Evolutionary conservation across 495 filamentous ascomycete genomes (phyloP).

Genomic region (Neurospora sp.): DNA sequence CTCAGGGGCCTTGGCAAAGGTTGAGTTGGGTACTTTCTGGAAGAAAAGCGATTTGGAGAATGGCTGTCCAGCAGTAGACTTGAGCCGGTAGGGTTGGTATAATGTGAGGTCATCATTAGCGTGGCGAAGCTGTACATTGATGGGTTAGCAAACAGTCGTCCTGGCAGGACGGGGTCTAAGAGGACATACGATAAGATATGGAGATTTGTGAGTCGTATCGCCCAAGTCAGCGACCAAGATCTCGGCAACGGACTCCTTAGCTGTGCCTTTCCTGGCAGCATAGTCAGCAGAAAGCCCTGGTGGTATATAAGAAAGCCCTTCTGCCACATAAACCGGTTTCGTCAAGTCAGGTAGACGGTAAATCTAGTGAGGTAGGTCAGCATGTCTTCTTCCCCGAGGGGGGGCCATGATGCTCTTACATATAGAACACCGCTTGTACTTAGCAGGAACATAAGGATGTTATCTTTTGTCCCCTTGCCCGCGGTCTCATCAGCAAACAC

Average conservation of each 20-base stretch:
- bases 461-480: slow-evolving; percentile 37
- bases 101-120: slow-evolving; percentile 73
- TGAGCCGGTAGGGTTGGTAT: slow-evolving; percentile 65
- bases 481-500: slow-evolving; percentile 38
- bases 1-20: slow-evolving; percentile 44
- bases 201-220: slow-evolving; percentile 54
- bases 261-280: slow-evolving; percentile 53
- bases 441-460: slow-evolving; percentile 63
- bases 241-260: slow-evolving; percentile 63
- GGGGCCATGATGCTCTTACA: slow-evolving; percentile 40
- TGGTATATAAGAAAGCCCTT: slow-evolving; percentile 68
- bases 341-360: slow-evolving; percentile 54
- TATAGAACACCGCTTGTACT: slow-evolving; percentile 60
- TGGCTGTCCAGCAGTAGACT: slow-evolving; percentile 12
- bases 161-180: neutral
- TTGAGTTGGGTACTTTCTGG: slow-evolving; percentile 58
- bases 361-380: slow-evolving; percentile 33
- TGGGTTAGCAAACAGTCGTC: slow-evolving; percentile 5
- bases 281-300: slow-evolving; percentile 65
- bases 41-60: slow-evolving; percentile 54
- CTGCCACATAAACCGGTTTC: slow-evolving; percentile 51
- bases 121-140: slow-evolving; percentile 53
- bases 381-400: neutral
- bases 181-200: slow-evolving; percentile 64
- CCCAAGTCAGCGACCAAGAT: slow-evolving; percentile 77